Evolutionary conservation across 495 filamentous ascomycete genomes (phyloP).

Genomic region (Neurospora sp.): DNA sequence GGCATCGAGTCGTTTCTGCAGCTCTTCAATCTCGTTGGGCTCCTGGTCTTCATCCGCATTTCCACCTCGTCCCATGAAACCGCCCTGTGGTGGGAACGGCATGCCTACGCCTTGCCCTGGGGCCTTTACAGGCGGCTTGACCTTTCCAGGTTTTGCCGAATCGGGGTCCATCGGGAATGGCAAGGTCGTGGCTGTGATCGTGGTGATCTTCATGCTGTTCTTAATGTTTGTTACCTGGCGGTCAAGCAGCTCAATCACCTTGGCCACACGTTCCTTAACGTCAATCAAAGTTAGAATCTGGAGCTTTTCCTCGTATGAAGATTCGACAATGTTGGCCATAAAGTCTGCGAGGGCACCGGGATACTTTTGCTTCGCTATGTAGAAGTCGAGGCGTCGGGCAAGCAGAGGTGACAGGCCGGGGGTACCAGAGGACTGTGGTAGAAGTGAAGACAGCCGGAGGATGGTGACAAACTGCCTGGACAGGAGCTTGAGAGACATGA

Average conservation of each 20-base stretch:
- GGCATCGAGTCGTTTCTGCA: conserved; percentile 76
- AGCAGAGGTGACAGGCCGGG: conserved; percentile 70
- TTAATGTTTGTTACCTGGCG: conserved; percentile 73
- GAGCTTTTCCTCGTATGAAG: conserved; percentile 79
- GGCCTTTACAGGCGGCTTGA: conserved; percentile 16
- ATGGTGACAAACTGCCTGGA: conserved; percentile 75
- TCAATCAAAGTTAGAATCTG: conserved; percentile 68
- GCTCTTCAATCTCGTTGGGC: conserved; percentile 78
- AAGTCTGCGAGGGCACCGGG: conserved; percentile 91
- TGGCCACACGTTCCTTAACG: conserved; percentile 64
- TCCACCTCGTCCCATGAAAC: conserved; percentile 25
- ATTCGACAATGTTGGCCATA: conserved; percentile 83
- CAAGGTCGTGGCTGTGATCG: conserved; percentile 49
- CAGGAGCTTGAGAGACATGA: conserved; percentile 69
- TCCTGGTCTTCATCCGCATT: conserved; percentile 55
- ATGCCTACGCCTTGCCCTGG: conserved; percentile 15
- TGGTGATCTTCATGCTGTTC: conserved; percentile 67
- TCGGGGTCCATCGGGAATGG: conserved; percentile 46
- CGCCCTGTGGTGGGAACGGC: conserved; percentile 38
- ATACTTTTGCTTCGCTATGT: conserved; percentile 73
- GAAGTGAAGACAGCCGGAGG: conserved; percentile 63
- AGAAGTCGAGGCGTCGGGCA: conserved; percentile 71
- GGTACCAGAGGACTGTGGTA: conserved; percentile 48
- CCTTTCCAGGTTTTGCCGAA: conserved; percentile 17
- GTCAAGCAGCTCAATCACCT: conserved; percentile 69